These are phyloP conservation scores for Malassezia equina DNA, from an alignment of 1,284 basidiomycete species.

Conservation along the genomic window DNA sequence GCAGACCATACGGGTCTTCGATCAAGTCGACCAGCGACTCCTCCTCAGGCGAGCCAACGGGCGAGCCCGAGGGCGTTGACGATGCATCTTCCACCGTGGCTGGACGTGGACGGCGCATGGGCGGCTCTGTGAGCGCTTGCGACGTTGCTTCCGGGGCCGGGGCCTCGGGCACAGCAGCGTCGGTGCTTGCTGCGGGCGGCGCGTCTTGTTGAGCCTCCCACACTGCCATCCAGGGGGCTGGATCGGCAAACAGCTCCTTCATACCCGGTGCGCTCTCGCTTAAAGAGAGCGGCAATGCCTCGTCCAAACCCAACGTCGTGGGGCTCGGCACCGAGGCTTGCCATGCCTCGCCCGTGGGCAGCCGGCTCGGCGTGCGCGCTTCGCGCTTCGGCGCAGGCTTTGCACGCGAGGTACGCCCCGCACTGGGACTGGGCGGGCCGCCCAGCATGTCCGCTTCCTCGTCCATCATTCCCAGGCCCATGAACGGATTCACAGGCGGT, in stretches of 20 bases:
- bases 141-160: not conserved
- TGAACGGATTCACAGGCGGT: conserved; percentile 6
- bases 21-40: conserved; percentile 33
- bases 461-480: conserved; percentile 4
- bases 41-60: conserved; percentile 22
- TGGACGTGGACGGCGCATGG: conserved; percentile 25
- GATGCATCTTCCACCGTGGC: conserved; percentile 43
- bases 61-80: conserved; percentile 19
- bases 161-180: not conserved
- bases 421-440: conserved; percentile 15
- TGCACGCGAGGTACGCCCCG: conserved; percentile 9
- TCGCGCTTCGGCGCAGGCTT: conserved; percentile 9
- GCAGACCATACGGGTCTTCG: conserved; percentile 43
- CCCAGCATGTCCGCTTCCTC: conserved; percentile 10
- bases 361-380: conserved; percentile 1
- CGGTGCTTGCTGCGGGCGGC: not conserved
- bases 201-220: not conserved
- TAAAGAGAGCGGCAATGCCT: not conserved
- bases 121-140: not conserved
- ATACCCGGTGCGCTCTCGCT: not conserved
- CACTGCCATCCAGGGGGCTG: not conserved
- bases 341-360: conserved; percentile 2
- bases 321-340: not conserved
- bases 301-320: not conserved
- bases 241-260: conserved; percentile 5